A percentile compares a stretch with the other conserved stretches of the same genome.
Evolutionary conservation across 108 stramenopile species (phyloP).

Genomic region (Nitzschia sp.): DNA sequence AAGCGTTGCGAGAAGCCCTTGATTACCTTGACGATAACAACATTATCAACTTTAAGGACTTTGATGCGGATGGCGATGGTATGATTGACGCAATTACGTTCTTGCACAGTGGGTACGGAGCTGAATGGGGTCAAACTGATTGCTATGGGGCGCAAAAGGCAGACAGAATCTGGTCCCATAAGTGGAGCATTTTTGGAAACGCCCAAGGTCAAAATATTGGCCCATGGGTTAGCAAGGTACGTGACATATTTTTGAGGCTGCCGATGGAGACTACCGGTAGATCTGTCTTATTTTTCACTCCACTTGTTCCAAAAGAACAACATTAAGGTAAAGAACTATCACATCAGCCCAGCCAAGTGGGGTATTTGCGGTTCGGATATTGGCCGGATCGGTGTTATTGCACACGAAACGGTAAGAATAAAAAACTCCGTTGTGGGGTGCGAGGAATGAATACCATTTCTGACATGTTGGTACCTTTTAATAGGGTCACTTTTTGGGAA

Average conservation of each 20-base stretch:
- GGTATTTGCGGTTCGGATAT: conserved; percentile 24
- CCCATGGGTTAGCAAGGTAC: conserved; percentile 1
- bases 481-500: conserved; percentile 14
- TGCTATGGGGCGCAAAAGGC: conserved; percentile 16
- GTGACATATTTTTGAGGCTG: background rate
- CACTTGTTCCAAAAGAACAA: conserved; percentile 9
- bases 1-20: conserved; percentile 22
- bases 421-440: no score
- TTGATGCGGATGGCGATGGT: conserved; percentile 34
- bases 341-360: conserved; percentile 35
- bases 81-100: conserved; percentile 62
- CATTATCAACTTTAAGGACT: conserved; percentile 17
- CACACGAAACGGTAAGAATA: conserved; percentile 44
- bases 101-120: conserved; percentile 68
- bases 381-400: conserved; percentile 36
- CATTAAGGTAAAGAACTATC: conserved; percentile 17
- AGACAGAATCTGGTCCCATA: conserved; percentile 37
- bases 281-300: background rate
- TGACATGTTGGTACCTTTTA: no score
- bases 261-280: background rate
- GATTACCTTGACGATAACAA: conserved; percentile 4
- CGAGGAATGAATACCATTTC: no score
- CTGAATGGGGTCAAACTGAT: conserved; percentile 60
- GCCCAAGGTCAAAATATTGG: background rate
- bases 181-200: conserved; percentile 19